Percentiles rank a stretch among this genome's conserved stretches.
Evolutionary conservation across 352 stramenopile genomes (phyloP).

Genomic region (Albugo candida): DNA sequence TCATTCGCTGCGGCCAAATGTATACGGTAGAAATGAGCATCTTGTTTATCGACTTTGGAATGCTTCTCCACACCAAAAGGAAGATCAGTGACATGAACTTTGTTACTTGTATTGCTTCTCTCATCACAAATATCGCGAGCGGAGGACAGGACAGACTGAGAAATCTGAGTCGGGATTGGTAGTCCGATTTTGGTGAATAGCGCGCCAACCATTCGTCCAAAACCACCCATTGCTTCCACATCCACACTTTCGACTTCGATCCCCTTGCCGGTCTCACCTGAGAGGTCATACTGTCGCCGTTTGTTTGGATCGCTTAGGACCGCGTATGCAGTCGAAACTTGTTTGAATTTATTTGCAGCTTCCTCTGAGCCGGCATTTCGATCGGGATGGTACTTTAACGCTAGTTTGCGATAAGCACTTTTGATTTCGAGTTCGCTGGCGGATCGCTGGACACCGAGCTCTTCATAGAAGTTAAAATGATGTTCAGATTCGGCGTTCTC

Average conservation of each 20-base stretch:
- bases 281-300: conserved; percentile 69
- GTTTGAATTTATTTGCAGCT: conserved; percentile 73
- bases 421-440: conserved; percentile 82
- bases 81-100: conserved; percentile 37
- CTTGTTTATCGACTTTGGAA: conserved; percentile 71
- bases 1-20: conserved; percentile 39
- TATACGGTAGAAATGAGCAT: conserved; percentile 75
- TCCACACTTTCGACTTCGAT: conserved; percentile 68
- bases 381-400: conserved; percentile 81
- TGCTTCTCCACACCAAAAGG: conserved; percentile 51
- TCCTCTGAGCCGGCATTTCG: conserved; percentile 63
- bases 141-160: conserved; percentile 56
- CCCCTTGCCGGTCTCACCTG: conserved; percentile 47
- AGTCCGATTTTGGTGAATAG: conserved; percentile 81
- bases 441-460: conserved; percentile 79
- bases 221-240: conserved; percentile 67
- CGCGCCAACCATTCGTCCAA: conserved; percentile 62
- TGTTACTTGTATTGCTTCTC: conserved; percentile 38
- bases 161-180: conserved; percentile 77
- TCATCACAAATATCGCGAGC: conserved; percentile 57
- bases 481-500: too few species aligned
- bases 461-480: conserved; percentile 54
- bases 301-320: conserved; percentile 78
- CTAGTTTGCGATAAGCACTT: conserved; percentile 72
- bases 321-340: conserved; percentile 65